These are phyloP conservation scores for Termitomyces sp. DNA, from an alignment of 768 basidiomycete genomes.

Conservation along the genomic window DNA sequence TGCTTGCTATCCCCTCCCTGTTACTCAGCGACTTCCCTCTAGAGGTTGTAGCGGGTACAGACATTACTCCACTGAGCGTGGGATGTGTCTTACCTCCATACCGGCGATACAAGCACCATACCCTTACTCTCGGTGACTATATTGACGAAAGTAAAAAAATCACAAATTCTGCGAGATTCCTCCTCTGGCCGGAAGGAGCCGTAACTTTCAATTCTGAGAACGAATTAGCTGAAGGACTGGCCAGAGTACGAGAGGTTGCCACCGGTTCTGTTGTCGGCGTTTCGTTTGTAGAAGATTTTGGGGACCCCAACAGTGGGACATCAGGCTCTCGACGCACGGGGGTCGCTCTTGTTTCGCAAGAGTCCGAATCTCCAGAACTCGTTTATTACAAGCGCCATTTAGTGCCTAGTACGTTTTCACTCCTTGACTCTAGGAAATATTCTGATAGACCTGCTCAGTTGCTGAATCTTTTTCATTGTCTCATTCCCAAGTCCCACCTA, in stretches of 20 bases:
- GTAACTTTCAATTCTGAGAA: constrained; percentile 51
- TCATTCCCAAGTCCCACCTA: constrained; percentile 46
- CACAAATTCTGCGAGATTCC: constrained; percentile 40
- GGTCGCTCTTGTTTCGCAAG: constrained; percentile 51
- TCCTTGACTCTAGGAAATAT: neutral
- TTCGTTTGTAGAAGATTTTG: constrained; percentile 61
- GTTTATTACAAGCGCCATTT: constrained; percentile 74
- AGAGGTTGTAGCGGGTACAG: constrained; percentile 25
- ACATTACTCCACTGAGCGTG: constrained; percentile 54
- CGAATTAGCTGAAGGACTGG: constrained; percentile 48
- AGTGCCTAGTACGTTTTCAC: constrained; percentile 59
- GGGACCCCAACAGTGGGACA: constrained; percentile 30
- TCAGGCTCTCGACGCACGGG: constrained; percentile 52
- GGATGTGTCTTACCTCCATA: constrained; percentile 64
- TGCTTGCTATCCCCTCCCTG: constrained; percentile 55
- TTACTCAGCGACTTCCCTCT: constrained; percentile 34
- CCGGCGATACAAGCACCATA: constrained; percentile 31
- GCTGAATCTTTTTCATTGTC: constrained; percentile 71
- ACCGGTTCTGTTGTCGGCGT: constrained; percentile 55
- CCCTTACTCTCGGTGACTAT: constrained; percentile 51
- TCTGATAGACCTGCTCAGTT: constrained; percentile 36
- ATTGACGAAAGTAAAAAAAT: constrained; percentile 51
- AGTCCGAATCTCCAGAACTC: constrained; percentile 28
- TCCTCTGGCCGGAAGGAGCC: constrained; percentile 82
- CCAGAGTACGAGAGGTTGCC: constrained; percentile 29